Percentiles rank a stretch among this genome's conserved stretches.
These are phyloP conservation scores for Phellopilus nigrolimitatus DNA, from an alignment of 1,284 basidiomycete genomes.

Conservation along the genomic window DNA sequence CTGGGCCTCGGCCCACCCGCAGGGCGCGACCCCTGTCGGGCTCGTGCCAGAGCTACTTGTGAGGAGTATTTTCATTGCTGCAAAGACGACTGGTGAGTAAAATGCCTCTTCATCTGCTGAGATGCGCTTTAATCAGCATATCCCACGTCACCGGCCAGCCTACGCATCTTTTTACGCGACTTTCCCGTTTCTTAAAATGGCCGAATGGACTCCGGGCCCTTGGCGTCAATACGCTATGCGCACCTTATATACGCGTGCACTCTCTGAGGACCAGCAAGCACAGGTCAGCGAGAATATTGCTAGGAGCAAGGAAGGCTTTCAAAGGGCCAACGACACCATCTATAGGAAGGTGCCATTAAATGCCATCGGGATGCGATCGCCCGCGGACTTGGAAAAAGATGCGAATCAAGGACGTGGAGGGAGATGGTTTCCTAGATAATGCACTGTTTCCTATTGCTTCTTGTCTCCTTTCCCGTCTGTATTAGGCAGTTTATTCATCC, in stretches of 20 bases:
- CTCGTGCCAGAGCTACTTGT: constrained; percentile 27
- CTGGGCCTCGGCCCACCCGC: constrained; percentile 27
- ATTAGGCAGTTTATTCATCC: no score
- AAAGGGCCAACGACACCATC: constrained; percentile 20
- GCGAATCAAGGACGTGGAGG: constrained; percentile 15
- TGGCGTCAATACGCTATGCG: constrained; percentile 26
- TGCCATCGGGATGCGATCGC: constrained; percentile 21
- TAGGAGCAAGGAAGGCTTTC: constrained; percentile 15
- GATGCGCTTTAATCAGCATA: neutral
- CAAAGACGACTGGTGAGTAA: constrained; percentile 13
- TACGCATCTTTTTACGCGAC: constrained; percentile 28
- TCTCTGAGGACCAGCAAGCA: constrained; percentile 16
- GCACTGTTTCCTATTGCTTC: no score
- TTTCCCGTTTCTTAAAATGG: constrained; percentile 29
- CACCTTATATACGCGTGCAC: constrained; percentile 17
- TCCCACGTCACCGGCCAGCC: constrained; percentile 9
- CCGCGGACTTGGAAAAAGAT: constrained; percentile 21
- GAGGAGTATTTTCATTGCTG: constrained; percentile 24
- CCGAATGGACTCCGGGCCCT: constrained; percentile 26
- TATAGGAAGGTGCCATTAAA: constrained; percentile 22
- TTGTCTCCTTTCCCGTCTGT: no score
- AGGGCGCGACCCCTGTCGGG: constrained; percentile 27
- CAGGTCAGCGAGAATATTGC: constrained; percentile 16
- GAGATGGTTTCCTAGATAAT: neutral
- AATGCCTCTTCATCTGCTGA: neutral